phyloP scores from a whole-genome alignment of 176 grass and related monocot genomes.

The Chloris gayana region DNA sequence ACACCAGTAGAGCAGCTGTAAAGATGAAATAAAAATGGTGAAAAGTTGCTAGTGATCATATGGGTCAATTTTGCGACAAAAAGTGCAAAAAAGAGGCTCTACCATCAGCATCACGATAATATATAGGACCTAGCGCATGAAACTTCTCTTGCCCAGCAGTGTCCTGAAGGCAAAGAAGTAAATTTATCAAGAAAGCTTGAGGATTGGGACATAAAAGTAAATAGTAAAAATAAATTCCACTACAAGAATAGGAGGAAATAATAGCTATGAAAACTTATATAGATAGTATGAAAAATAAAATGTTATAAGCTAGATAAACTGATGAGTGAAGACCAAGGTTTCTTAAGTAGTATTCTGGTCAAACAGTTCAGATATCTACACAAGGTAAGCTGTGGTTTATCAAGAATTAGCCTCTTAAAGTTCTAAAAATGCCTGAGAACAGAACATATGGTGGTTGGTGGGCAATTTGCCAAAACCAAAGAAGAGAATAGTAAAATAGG shows the following conservation, averaged over 20 bases:
- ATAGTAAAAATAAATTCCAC: not conserved
- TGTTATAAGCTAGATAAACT: not conserved
- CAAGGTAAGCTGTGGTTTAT: not conserved
- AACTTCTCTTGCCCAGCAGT: constrained; percentile 87
- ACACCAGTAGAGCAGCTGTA: constrained; percentile 86
- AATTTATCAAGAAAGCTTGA: not conserved
- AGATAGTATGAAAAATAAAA: not conserved
- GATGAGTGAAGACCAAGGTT: not conserved
- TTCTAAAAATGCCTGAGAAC: not conserved
- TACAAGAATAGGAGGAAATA: not conserved
- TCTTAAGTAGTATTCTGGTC: not conserved
- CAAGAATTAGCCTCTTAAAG: constrained; percentile 8
- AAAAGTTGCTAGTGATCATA: constrained; percentile 4
- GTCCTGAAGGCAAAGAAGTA: constrained; percentile 47
- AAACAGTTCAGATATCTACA: not conserved
- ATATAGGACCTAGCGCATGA: constrained; percentile 81
- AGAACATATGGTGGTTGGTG: not conserved
- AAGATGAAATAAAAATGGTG: constrained; percentile 13
- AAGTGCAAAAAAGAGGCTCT: constrained; percentile 11
- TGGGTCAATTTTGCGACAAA: not conserved
- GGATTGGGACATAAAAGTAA: not conserved
- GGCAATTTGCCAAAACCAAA: not conserved
- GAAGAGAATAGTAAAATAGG: not conserved
- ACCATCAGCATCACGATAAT: constrained; percentile 88
- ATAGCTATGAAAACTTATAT: not conserved